phyloP scores from a whole-genome alignment of 768 basidiomycete genomes.

The Lactarius evosmus region DNA sequence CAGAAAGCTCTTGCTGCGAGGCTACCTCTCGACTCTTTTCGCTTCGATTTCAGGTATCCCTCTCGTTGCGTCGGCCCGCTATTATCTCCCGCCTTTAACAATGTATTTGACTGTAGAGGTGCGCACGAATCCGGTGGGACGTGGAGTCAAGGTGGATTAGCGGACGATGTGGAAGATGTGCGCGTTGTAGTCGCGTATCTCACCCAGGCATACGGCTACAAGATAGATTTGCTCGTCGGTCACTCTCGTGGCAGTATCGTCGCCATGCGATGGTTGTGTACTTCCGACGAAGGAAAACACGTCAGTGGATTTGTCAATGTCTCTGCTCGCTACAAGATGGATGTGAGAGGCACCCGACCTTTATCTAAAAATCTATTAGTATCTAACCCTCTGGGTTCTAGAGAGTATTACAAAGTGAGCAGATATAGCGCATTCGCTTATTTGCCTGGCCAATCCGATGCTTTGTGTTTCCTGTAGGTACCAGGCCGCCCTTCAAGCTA shows the following conservation, averaged over 20 bases:
- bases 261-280: constrained; percentile 66
- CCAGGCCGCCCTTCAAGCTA: background rate
- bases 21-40: constrained; percentile 74
- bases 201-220: constrained; percentile 57
- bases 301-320: constrained; percentile 68
- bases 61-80: constrained; percentile 29
- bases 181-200: constrained; percentile 62
- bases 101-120: constrained; percentile 47
- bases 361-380: background rate
- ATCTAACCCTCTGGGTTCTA: background rate
- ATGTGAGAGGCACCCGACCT: constrained; percentile 43
- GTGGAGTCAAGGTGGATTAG: constrained; percentile 58
- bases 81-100: background rate
- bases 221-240: constrained; percentile 65
- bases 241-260: constrained; percentile 78
- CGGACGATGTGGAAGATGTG: constrained; percentile 64
- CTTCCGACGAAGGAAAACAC: constrained; percentile 51
- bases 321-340: constrained; percentile 77
- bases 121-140: constrained; percentile 72
- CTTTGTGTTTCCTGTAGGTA: background rate
- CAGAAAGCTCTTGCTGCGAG: constrained; percentile 64
- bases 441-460: background rate
- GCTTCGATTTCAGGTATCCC: constrained; percentile 78
- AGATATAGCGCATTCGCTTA: too few species aligned
- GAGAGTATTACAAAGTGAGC: constrained; percentile 24